Base-by-base conservation (phyloP, 2,329 filamentous ascomycete species). In the Fusarium multiceps region DNA sequence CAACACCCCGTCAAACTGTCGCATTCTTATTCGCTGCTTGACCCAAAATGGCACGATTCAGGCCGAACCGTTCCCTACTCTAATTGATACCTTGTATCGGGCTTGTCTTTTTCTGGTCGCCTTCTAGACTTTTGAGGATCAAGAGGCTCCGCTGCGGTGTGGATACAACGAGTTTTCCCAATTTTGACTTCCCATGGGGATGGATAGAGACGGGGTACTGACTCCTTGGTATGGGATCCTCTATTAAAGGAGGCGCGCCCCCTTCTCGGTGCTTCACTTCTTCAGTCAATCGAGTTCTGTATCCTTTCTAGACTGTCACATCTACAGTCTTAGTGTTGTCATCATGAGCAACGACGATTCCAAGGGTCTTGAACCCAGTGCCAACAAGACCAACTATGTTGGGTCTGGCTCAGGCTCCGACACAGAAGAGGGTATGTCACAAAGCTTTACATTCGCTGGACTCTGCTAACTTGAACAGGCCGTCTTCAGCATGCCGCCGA, bases 401-500 rank as follows among this genome's bases (percentile, higher is more conserved):
- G 70, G 65, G 8, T 72, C 70, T 12, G 73, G 64, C 18, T 72
- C 70, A 12, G 73, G 64, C 18, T 72, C 71, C 11, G 73, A 75
- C 47, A 73, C 34, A 18, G 73, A 75, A 59, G 54, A 66, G 63
- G 73, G 73, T 75, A 42, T 21, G 70, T 55, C 3, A 2, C 25
- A 25, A 27, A 27, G 9, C 13, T 3, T 8, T 25, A 34, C 30
- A n/a, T 3, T 6, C 8, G 11, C 16, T 8, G 30, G 21, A 2
- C 2, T 4, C 28, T 4, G 37, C 67, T 63, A 54, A 66, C 48
- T 14, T 20, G 16, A 10, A 10, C 32, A 77, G 78, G 75, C 51
- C 77, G 74, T 21, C 75, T 82, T 41, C 76, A 81, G 34, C 50
- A 77, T 48, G 84, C 81, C 7, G 80, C 81, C 42, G 83, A 86